A percentile compares a stretch with the other conserved stretches of the same genome.
phyloP scores from a whole-genome alignment of 23 red algal genomes.

The Pyropia haitanensis region DNA sequence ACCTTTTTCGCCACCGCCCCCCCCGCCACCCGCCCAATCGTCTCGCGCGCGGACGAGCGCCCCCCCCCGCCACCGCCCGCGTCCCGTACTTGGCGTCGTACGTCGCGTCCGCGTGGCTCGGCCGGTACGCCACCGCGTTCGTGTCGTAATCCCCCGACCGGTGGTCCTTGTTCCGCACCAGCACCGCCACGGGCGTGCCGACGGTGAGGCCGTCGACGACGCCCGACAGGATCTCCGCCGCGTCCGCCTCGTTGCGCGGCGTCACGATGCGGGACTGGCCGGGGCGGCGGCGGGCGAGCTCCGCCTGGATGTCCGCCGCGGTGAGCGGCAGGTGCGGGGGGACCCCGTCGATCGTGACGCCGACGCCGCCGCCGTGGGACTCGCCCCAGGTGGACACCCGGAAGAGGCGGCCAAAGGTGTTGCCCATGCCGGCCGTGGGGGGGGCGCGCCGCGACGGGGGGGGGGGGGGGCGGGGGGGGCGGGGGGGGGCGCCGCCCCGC shows the following conservation, averaged over 20 bases:
- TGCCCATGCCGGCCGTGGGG: constrained; percentile 65
- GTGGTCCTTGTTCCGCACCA: constrained; percentile 97
- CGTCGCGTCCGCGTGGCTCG: constrained; percentile 90
- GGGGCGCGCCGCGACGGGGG: background rate
- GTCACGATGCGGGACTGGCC: constrained; percentile 95
- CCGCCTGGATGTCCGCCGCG: constrained; percentile 65
- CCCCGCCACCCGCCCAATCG: constrained; percentile 93
- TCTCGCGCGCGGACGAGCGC: constrained; percentile 82
- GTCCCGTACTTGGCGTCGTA: constrained; percentile 99
- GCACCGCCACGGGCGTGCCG: constrained; percentile 88
- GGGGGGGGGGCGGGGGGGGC: background rate
- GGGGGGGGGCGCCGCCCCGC: background rate
- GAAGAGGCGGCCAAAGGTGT: constrained; percentile 85
- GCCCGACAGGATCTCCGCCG: constrained; percentile 94
- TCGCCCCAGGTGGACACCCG: constrained; percentile 90
- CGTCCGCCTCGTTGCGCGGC: constrained; percentile 79
- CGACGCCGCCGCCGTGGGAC: constrained; percentile 88
- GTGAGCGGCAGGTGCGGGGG: constrained; percentile 65
- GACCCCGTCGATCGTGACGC: constrained; percentile 84
- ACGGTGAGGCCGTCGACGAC: constrained; percentile 76
- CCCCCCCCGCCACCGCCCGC: constrained; percentile 92
- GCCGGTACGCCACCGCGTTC: constrained; percentile 81
- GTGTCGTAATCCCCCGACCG: constrained; percentile 87
- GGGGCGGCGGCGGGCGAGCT: constrained; percentile 78
- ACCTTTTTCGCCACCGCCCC: constrained; percentile 84